Evolutionary conservation across 371 early-diverging fungal genomes (phyloP).

Genomic region (Mucor velutinosus): DNA sequence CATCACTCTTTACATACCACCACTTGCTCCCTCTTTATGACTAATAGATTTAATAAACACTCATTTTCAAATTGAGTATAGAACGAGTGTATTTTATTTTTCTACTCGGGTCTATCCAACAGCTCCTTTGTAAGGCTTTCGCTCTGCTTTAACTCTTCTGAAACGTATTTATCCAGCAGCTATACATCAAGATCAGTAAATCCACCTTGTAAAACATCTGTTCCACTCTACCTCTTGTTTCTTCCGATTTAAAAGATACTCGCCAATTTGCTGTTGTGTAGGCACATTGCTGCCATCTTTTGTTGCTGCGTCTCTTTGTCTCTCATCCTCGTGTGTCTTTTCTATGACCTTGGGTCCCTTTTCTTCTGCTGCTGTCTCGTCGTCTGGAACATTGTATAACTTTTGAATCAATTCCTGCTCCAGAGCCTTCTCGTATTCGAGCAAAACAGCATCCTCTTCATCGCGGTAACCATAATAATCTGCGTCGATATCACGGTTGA

Average conservation of each 20-base stretch:
- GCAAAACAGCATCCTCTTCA: conserved; percentile 84
- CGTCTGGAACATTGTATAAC: conserved; percentile 39
- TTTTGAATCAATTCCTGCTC: conserved; percentile 51
- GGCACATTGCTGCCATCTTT: conserved; percentile 51
- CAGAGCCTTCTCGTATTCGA: conserved; percentile 76
- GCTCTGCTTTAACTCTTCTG: conserved; percentile 37
- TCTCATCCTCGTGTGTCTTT: conserved; percentile 21
- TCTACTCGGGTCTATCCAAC: conserved; percentile 1
- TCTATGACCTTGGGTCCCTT: conserved; percentile 18
- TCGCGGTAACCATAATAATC: conserved; percentile 96
- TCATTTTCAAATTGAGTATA: too few species aligned
- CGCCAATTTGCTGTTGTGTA: conserved; percentile 75
- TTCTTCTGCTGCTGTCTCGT: conserved; percentile 20
- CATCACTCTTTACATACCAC: neutral
- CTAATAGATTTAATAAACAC: too few species aligned
- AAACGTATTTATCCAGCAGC: conserved; percentile 45
- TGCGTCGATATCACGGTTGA: conserved; percentile 85
- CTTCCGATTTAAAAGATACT: conserved; percentile 69
- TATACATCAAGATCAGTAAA: neutral
- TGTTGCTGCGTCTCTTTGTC: conserved; percentile 15
- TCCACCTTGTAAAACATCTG: too few species aligned
- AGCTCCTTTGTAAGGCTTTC: conserved; percentile 30
- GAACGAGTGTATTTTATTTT: neutral
- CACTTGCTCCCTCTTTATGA: too few species aligned
- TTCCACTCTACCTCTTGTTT: conserved; percentile 56